Percentiles rank a stretch among this genome's conserved stretches.
phyloP scores from a whole-genome alignment of 2,329 filamentous ascomycete species.

The Aspergillus intermedius region DNA sequence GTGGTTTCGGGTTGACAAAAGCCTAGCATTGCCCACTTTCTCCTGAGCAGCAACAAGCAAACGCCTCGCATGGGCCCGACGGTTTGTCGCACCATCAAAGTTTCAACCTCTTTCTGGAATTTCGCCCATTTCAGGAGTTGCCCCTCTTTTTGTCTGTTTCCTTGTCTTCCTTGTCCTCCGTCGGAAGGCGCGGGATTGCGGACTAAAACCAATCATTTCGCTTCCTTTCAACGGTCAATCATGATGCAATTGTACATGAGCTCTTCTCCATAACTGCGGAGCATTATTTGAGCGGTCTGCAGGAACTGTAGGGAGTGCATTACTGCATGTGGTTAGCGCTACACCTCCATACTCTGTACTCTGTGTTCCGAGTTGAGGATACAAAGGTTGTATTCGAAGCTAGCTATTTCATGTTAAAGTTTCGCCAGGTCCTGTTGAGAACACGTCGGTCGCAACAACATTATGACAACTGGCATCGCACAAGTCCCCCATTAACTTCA shows the following conservation, averaged over 20 bases:
- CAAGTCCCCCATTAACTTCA: no score
- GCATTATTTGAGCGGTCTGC: neutral
- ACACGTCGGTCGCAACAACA: no score
- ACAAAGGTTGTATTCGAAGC: no score
- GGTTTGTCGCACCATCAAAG: neutral
- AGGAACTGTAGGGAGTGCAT: neutral
- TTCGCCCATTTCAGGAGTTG: neutral
- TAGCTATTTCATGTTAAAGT: no score
- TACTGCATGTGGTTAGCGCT: neutral
- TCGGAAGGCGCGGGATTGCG: neutral
- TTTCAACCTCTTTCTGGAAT: slow-evolving; percentile 1
- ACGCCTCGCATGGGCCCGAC: neutral
- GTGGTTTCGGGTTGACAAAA: neutral
- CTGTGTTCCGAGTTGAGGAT: no score
- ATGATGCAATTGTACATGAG: neutral
- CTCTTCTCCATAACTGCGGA: neutral
- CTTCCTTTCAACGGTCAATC: neutral
- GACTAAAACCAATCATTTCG: neutral
- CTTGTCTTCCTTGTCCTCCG: neutral
- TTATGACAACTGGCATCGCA: no score
- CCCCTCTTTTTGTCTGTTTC: neutral
- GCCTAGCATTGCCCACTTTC: neutral
- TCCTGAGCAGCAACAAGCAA: neutral
- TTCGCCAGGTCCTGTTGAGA: no score
- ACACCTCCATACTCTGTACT: no score